A percentile compares a stretch with the other conserved stretches of the same genome.
phyloP scores from a whole-genome alignment of 371 early-diverging fungal species.

The Amoeboaphelidium protococcarum region DNA sequence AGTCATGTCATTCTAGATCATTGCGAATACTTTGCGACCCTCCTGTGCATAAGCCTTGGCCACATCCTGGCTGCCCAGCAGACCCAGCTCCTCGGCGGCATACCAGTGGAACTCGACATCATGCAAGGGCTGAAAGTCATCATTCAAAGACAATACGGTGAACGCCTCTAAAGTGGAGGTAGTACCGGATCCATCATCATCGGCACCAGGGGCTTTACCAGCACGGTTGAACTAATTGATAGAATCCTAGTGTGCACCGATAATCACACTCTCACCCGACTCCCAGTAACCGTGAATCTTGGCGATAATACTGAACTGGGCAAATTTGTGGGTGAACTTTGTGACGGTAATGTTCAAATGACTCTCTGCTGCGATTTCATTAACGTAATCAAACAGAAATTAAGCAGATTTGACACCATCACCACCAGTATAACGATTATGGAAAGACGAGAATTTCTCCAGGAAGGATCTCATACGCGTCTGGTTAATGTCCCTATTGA shows the following conservation, averaged over 20 bases:
- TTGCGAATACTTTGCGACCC: neutral
- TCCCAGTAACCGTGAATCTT: conserved; percentile 17
- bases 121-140: neutral
- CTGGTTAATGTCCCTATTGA: conserved; percentile 27
- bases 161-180: neutral
- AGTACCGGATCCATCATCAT: conserved; percentile 19
- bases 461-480: conserved; percentile 30
- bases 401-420: conserved; percentile 35
- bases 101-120: neutral
- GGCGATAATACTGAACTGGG: conserved; percentile 26
- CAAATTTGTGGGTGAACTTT: conserved; percentile 40
- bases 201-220: conserved; percentile 59
- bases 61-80: neutral
- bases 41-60: neutral
- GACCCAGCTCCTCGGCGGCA: neutral
- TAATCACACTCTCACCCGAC: conserved; percentile 7
- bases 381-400: conserved; percentile 40
- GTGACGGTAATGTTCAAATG: conserved; percentile 26
- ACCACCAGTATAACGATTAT: conserved; percentile 53
- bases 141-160: neutral
- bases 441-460: conserved; percentile 41
- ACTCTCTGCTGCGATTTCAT: conserved; percentile 14
- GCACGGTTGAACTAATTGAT: conserved; percentile 43
- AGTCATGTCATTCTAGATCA: conserved; percentile 1
- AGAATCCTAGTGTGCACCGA: neutral